Base-by-base conservation (phyloP, 345 rosid genomes). In the Salix dunnii region DNA sequence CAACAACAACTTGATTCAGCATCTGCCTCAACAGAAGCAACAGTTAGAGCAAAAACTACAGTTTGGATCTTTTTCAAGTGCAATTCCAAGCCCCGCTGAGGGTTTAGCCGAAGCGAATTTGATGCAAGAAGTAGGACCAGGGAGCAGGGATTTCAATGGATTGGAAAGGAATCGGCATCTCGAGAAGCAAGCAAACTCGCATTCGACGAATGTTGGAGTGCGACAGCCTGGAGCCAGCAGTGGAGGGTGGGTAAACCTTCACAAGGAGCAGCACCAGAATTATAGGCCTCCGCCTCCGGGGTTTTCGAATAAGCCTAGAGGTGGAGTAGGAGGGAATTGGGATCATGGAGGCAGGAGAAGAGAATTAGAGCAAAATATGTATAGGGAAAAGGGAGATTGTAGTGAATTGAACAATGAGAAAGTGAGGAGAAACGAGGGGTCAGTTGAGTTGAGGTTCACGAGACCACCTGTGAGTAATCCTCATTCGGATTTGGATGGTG, bases 31-130 rank as follows among this genome's bases (percentile, higher is more conserved):
- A 35, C 89, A 74, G 2, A 81, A 84, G 74, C 84, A 73, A 77
- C 79, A 76, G 25, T 77, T 63, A 66, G 80, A 72, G 25, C 92
- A 78, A 16, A 85, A 85, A 75, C 80, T 92, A 61, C 76, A 78
- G 28, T 92, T 92, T 72, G 96, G 98, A 36, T 87, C 94, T 51
- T 83, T 88, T 68, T 86, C 85, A 1, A 85, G 82, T 62, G 86
- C 89, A 70, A 53, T 81, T 48, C 89, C 79, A 27, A 82, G 62
- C 62, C 62, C 72, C n/a, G 70, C 84, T 18, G 84, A 83, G 23
- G 78, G 86, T 30, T 66, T 83, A 28, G 75, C 66, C 25, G 80
- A 81, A 68, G 86, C 78, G 33, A 87, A 79, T 80, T 82, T 81
- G 43, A 76, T 80, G 60, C 81, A 65, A 14, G 87, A 78, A 63